Evolutionary conservation across 2,329 filamentous ascomycete genomes (phyloP).

Genomic region (Hymenoscyphus occultus): DNA sequence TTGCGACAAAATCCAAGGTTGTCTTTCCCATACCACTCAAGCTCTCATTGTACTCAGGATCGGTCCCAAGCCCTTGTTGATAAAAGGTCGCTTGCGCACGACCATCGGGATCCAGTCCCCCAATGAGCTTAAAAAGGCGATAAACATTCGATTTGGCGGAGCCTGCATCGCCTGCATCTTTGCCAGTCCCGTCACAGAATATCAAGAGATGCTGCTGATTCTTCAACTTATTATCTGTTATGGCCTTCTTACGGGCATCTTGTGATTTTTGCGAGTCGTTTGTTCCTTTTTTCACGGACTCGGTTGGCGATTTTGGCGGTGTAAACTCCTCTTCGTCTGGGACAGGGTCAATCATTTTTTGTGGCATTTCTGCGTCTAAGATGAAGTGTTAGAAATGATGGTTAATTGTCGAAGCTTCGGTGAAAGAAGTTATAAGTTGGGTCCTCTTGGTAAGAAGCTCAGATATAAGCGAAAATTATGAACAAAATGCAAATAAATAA

Average conservation of each 20-base stretch:
- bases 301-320: background rate
- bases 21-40: background rate
- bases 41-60: background rate
- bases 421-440: too few relatives aligned
- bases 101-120: background rate
- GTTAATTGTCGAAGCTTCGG: too few relatives aligned
- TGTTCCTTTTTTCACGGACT: background rate
- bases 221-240: background rate
- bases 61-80: background rate
- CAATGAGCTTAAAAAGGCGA: background rate
- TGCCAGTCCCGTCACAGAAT: background rate
- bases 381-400: background rate
- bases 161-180: background rate
- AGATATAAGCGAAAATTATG: too few relatives aligned
- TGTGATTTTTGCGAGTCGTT: background rate
- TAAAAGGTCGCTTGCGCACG: background rate
- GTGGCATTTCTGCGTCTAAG: background rate
- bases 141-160: background rate
- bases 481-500: too few relatives aligned
- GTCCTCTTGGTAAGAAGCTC: too few relatives aligned
- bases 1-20: background rate
- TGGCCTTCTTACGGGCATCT: background rate
- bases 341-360: background rate
- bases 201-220: background rate
- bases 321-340: background rate